These are phyloP conservation scores for Knufia fluminis DNA, from an alignment of 2,329 filamentous ascomycete genomes.

Conservation along the genomic window DNA sequence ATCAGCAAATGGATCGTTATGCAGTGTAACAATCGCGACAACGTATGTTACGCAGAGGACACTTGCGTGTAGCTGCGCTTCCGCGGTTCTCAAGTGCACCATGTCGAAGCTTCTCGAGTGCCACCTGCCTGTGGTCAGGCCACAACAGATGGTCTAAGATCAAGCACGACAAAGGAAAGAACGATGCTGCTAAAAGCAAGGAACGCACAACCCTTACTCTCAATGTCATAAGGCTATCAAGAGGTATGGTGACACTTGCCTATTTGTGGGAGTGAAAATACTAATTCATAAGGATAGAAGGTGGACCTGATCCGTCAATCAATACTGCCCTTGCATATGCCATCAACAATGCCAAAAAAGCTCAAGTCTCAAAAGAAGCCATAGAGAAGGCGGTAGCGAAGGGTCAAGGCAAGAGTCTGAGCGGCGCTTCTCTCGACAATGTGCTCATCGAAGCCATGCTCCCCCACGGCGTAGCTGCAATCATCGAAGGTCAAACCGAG, in stretches of 20 bases:
- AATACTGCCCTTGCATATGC: constrained; percentile 69
- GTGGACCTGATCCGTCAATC: constrained; percentile 60
- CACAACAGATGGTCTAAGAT: constrained; percentile 97
- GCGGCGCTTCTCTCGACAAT: constrained; percentile 61
- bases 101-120: constrained; percentile 17
- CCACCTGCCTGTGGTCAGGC: constrained; percentile 42
- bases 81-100: constrained; percentile 7
- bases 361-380: constrained; percentile 69
- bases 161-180: constrained; percentile 84
- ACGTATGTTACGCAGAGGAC: neutral
- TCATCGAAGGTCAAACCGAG: constrained; percentile 76
- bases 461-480: constrained; percentile 39
- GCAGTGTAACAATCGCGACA: neutral
- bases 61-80: constrained; percentile 4
- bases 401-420: constrained; percentile 72
- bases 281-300: constrained; percentile 44
- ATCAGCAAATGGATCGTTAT: neutral
- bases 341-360: constrained; percentile 71
- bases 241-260: constrained; percentile 43
- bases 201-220: constrained; percentile 60
- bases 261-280: too few relatives aligned
- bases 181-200: constrained; percentile 64
- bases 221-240: constrained; percentile 65
- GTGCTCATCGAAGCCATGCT: constrained; percentile 38
- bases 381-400: constrained; percentile 82